These are phyloP conservation scores for maize (Zea mays) DNA, from an alignment of 176 grass and related monocot genomes.

Conservation along the genomic window Zm-B73-REFERENCE-NAM-5.0 NC_050103.1:171437001-171437500, in stretches of 20 bases:
- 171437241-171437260: constrained; percentile 30
- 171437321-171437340: constrained; percentile 44
- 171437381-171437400: constrained; percentile 67
- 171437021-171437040: constrained; percentile 1
- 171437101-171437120: background rate
- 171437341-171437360: constrained; percentile 49
- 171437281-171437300: constrained; percentile 51
- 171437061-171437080: constrained; percentile 15
- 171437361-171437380: constrained; percentile 50
- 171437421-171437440: constrained; percentile 40
- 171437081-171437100: constrained; percentile 13
- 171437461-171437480: constrained; percentile 47
- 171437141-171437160: constrained; percentile 22
- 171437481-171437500: constrained; percentile 59
- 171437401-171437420: constrained; percentile 35
- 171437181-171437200: constrained; percentile 39
- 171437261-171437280: constrained; percentile 11
- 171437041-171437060: constrained; percentile 26
- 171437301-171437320: constrained; percentile 57
- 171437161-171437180: constrained; percentile 18
- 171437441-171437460: constrained; percentile 36
- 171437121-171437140: constrained; percentile 21
- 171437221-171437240: constrained; percentile 32
- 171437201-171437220: constrained; percentile 44
- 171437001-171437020: background rate